Conservation (phyloP, 1,139 yeast genomes). For the Pichia sp. region DNA sequence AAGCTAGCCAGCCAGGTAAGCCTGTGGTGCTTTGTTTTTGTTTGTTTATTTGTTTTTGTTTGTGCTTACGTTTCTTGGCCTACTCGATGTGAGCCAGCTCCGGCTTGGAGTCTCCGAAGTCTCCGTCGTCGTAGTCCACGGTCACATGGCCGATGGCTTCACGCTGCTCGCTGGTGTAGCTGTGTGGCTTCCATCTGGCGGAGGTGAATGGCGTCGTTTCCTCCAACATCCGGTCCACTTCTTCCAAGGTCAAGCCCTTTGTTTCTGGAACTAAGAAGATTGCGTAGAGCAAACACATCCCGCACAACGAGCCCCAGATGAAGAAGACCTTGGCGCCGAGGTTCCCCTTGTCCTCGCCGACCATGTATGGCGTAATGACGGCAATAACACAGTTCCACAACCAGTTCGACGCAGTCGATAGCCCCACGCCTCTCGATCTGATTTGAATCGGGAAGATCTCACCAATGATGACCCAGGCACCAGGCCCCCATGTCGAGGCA, state of each 20-base stretch:
- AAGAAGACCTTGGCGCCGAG: slow-evolving; percentile 67
- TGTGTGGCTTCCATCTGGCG: slow-evolving; percentile 31
- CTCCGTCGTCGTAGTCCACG: background rate
- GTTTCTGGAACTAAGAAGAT: slow-evolving; percentile 51
- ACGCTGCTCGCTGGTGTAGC: background rate
- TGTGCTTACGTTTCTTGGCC: background rate
- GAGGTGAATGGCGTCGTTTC: slow-evolving; percentile 33
- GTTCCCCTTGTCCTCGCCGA: slow-evolving; percentile 57
- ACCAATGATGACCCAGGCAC: slow-evolving; percentile 53
- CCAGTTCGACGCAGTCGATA: slow-evolving; percentile 38
- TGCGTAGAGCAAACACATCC: slow-evolving; percentile 38
- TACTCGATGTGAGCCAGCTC: background rate
- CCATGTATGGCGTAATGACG: slow-evolving; percentile 39
- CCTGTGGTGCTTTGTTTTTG: too few relatives aligned
- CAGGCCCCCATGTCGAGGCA: slow-evolving; percentile 47
- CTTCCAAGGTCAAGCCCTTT: slow-evolving; percentile 53
- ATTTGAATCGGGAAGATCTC: slow-evolving; percentile 57
- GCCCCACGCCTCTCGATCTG: slow-evolving; percentile 43
- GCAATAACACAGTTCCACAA: slow-evolving; percentile 36
- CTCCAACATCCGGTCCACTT: slow-evolving; percentile 42
- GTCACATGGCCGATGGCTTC: background rate
- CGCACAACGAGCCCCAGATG: slow-evolving; percentile 57
- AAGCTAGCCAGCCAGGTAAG: too few relatives aligned
- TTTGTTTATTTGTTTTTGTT: background rate
- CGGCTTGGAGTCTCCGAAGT: background rate